phyloP scores from a whole-genome alignment of 768 basidiomycete species.

The Pleurotus tuber-regium region DNA sequence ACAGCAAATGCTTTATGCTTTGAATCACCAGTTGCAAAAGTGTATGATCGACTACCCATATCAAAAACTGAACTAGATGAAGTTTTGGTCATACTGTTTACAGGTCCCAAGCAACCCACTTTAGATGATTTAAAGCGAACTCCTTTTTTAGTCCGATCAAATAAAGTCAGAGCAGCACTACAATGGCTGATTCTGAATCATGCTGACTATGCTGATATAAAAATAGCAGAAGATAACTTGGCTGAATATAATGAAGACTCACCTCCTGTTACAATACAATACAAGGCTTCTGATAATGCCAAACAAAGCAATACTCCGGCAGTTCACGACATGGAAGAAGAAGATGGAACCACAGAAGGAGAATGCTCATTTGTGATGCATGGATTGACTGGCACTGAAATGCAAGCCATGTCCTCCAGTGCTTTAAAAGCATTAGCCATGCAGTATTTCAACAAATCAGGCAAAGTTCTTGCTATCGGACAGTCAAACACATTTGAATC shows the following conservation, averaged over 20 bases:
- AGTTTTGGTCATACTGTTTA: slow-evolving; percentile 16
- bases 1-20: slow-evolving; percentile 24
- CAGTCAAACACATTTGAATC: slow-evolving; percentile 17
- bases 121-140: background rate
- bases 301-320: slow-evolving; percentile 1
- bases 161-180: background rate
- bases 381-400: slow-evolving; percentile 20
- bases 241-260: background rate
- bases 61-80: slow-evolving; percentile 19
- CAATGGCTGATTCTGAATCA: slow-evolving; percentile 3
- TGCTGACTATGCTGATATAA: background rate
- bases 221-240: background rate
- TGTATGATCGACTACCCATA: slow-evolving; percentile 21
- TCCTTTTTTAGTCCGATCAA: background rate
- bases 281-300: background rate
- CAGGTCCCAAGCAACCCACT: slow-evolving; percentile 1
- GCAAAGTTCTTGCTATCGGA: slow-evolving; percentile 20
- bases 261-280: background rate
- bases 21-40: slow-evolving; percentile 19
- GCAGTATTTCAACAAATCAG: slow-evolving; percentile 15
- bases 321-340: slow-evolving; percentile 17
- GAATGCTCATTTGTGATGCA: slow-evolving; percentile 26
- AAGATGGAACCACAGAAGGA: slow-evolving; percentile 17
- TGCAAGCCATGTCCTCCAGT: slow-evolving; percentile 13
- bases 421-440: slow-evolving; percentile 14